Conservation (phyloP, 2,329 filamentous ascomycete species). For the Ascochyta pisi region DNA sequence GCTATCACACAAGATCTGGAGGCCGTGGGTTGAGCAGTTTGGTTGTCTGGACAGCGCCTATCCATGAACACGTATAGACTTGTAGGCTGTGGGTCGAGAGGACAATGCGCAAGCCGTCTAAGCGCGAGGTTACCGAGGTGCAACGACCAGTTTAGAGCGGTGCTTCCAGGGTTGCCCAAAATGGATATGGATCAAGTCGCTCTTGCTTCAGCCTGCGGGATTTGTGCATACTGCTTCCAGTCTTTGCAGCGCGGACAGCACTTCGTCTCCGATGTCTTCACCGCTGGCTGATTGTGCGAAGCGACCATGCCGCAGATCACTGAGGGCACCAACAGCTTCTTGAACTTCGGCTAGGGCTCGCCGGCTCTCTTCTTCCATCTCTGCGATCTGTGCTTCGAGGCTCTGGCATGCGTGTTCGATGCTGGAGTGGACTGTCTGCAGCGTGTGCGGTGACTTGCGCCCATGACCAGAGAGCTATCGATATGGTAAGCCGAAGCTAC, state of each 20-base stretch:
- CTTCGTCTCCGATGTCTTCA: constrained; percentile 69
- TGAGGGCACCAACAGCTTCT: constrained; percentile 73
- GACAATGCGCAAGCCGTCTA: background rate
- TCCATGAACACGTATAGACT: background rate
- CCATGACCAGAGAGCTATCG: constrained; percentile 62
- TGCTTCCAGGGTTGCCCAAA: background rate
- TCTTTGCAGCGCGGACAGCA: constrained; percentile 69
- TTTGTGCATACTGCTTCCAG: constrained; percentile 67
- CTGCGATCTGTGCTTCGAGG: constrained; percentile 72
- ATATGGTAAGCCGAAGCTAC: constrained; percentile 15
- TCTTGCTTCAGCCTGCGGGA: constrained; percentile 26
- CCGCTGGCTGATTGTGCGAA: constrained; percentile 60
- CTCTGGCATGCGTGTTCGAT: constrained; percentile 71
- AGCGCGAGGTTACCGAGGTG: background rate
- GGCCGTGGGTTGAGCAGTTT: background rate
- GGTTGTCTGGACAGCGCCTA: background rate
- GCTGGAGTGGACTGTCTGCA: constrained; percentile 70
- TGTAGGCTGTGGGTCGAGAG: background rate
- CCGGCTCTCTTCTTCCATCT: constrained; percentile 70
- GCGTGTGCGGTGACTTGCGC: constrained; percentile 64
- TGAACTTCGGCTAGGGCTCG: constrained; percentile 66
- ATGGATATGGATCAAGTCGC: background rate
- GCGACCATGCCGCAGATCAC: constrained; percentile 82
- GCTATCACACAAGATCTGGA: background rate
- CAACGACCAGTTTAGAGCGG: background rate